Evolutionary conservation across 495 filamentous ascomycete genomes (phyloP), one percentile per base, ranked within the genome.

Genomic region (Xylaria flabelliformis): DNA sequence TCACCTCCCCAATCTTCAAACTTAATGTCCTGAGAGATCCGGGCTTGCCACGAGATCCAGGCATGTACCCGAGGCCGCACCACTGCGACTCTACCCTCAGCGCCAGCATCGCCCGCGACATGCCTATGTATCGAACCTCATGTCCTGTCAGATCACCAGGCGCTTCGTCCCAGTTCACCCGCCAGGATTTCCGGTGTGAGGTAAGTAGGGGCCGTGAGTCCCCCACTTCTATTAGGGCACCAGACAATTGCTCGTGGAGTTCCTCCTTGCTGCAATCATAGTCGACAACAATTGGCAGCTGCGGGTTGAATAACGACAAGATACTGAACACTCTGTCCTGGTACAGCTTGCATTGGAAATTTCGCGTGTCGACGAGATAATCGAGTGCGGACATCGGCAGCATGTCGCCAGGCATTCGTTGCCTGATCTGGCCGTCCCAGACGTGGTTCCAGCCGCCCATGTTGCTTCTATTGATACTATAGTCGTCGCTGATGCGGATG

Each of bases 361-460:
- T 1, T 19, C 59, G 59, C 59, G 59, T 62, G 8, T 62, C 59
- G 19, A 42, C 36, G 59, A 62, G 59, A 36, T 62, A 62, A 7
- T 62, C 59, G 19, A 62, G 59, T 0, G 59, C 59, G 5, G 36
- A 39, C 3, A 41, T 62, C 10, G 59, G 59, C 12, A 41, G 13
- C 59, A 62, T 62, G 59, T 62, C 36, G 59, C 59, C 36, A 6
- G 59, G 59, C 59, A 62, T 62, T 42, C 59, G 39, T n/a, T 62
- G 29, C n/a, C 59, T 41, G n/a, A 62, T 62, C 10, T 62, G 59
- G 0, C 36, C 36, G 9, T 62, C 59, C 36, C 36, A 62, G 34
- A 62, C 59, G 15, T 62, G 59, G 36, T 62, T 62, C 59, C 59
- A 62, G 1, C 59, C 59, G 4, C 59, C 59, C 59, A 19, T 8